Percentiles rank a stretch among this genome's conserved stretches.
These are phyloP conservation scores for Rickenella mellea DNA, from an alignment of 768 basidiomycete species.

Conservation along the genomic window DNA sequence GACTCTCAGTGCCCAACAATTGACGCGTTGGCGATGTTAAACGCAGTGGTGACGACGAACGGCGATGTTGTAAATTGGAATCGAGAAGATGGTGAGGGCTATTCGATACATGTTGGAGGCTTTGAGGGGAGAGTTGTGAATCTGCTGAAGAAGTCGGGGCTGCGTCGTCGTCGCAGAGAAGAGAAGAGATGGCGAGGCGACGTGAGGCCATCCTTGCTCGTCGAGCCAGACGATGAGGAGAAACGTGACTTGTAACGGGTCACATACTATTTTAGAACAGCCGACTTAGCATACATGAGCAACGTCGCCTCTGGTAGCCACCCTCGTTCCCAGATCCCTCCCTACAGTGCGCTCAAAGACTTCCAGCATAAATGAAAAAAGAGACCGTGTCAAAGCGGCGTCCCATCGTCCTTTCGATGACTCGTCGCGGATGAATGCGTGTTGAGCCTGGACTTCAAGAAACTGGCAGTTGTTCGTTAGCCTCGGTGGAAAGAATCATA, in stretches of 20 bases:
- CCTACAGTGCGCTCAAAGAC: conserved; percentile 85
- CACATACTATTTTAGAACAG: not conserved
- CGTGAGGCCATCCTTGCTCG: conserved; percentile 66
- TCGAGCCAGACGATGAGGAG: no score
- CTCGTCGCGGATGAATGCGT: conserved; percentile 93
- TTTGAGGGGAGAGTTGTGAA: conserved; percentile 11
- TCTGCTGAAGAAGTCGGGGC: conserved; percentile 11
- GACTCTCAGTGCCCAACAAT: not conserved
- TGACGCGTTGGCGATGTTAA: not conserved
- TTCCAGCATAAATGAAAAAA: conserved; percentile 87
- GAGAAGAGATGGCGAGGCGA: conserved; percentile 67
- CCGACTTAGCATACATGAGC: conserved; percentile 68
- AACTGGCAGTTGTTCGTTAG: conserved; percentile 40
- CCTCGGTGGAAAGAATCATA: not conserved
- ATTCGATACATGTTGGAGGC: not conserved
- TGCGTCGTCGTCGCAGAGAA: conserved; percentile 49
- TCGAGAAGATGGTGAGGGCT: not conserved
- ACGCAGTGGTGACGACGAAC: not conserved
- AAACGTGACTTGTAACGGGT: no score
- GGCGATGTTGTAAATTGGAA: conserved; percentile 3
- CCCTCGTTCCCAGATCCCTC: conserved; percentile 71
- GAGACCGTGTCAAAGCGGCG: conserved; percentile 72
- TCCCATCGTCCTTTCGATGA: conserved; percentile 93
- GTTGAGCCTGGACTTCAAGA: conserved; percentile 93
- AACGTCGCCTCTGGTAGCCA: conserved; percentile 31